These are phyloP conservation scores for Sclerotinia nivalis DNA, from an alignment of 2,329 filamentous ascomycete genomes.

Conservation along the genomic window DNA sequence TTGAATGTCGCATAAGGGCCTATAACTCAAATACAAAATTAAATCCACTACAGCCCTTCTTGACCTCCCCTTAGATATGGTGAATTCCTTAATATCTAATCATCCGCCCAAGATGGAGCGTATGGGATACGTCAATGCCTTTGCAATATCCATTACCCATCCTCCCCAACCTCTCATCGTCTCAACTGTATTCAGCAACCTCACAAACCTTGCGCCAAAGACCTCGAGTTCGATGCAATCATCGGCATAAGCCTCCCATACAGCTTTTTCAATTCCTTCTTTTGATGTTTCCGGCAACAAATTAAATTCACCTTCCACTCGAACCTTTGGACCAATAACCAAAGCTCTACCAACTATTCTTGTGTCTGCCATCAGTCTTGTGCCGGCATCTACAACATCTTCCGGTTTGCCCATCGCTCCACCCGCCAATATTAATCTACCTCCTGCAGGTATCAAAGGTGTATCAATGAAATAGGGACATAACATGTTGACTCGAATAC, in stretches of 20 bases:
- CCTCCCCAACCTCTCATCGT: constrained; percentile 55
- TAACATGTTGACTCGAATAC: constrained; percentile 65
- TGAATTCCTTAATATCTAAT: not conserved
- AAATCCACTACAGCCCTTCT: not conserved
- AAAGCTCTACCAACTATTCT: constrained; percentile 58
- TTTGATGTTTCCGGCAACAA: constrained; percentile 27
- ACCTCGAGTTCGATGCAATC: constrained; percentile 58
- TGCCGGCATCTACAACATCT: constrained; percentile 65
- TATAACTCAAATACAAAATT: not conserved
- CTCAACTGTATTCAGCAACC: constrained; percentile 54
- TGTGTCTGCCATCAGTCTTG: constrained; percentile 60
- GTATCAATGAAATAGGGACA: constrained; percentile 67
- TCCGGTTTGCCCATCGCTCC: constrained; percentile 52
- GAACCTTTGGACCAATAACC: constrained; percentile 57
- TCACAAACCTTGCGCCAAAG: constrained; percentile 56
- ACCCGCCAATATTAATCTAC: constrained; percentile 57
- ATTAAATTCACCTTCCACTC: constrained; percentile 46
- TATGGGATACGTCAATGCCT: constrained; percentile 32
- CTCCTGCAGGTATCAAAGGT: constrained; percentile 53
- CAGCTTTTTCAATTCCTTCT: constrained; percentile 44
- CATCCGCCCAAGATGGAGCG: not conserved
- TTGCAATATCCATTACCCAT: constrained; percentile 36
- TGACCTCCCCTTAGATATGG: constrained; percentile 47
- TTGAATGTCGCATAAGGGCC: not conserved
- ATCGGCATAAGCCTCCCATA: constrained; percentile 63